Evolutionary conservation across 331 rosid genomes (phyloP).

Genomic region (Erythrophleum ivorense): DNA sequence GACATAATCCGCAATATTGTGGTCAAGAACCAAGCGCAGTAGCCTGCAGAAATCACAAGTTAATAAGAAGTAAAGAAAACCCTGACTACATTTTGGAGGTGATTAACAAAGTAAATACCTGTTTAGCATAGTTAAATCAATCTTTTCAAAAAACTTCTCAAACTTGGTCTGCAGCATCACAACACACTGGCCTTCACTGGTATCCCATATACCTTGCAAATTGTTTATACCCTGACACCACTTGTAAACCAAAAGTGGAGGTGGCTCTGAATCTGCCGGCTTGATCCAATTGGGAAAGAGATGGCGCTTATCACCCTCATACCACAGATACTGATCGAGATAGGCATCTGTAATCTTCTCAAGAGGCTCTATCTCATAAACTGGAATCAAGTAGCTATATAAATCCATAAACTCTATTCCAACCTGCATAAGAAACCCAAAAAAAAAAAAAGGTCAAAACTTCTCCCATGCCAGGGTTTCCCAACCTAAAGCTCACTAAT

Average conservation of each 20-base stretch:
- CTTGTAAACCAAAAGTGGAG: constrained; percentile 96
- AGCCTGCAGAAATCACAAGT: constrained; percentile 63
- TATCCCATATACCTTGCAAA: constrained; percentile 93
- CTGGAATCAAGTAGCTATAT: constrained; percentile 95
- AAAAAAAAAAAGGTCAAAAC: background rate
- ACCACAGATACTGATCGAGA: constrained; percentile 97
- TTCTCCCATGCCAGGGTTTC: background rate
- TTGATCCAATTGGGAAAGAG: constrained; percentile 99
- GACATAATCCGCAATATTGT: constrained; percentile 97
- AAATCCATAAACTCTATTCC: constrained; percentile 99
- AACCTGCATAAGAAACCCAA: constrained; percentile 54
- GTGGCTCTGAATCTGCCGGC: constrained; percentile 99
- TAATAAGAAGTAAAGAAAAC: constrained; percentile 30
- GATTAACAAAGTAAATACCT: constrained; percentile 49
- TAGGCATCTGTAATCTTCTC: constrained; percentile 99
- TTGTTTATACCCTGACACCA: constrained; percentile 99
- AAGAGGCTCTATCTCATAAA: constrained; percentile 98
- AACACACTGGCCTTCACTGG: constrained; percentile 93
- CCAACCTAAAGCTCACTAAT: constrained; percentile 19
- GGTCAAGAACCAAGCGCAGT: constrained; percentile 91
- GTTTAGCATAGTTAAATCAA: constrained; percentile 94
- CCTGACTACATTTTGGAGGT: background rate
- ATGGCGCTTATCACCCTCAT: constrained; percentile 99
- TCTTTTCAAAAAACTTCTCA: constrained; percentile 96
- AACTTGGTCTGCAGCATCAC: constrained; percentile 99